A percentile compares a stretch with the other conserved stretches of the same genome.
Conservation (phyloP, 2,329 filamentous ascomycete genomes). For the Fusarium lyarnte region DNA sequence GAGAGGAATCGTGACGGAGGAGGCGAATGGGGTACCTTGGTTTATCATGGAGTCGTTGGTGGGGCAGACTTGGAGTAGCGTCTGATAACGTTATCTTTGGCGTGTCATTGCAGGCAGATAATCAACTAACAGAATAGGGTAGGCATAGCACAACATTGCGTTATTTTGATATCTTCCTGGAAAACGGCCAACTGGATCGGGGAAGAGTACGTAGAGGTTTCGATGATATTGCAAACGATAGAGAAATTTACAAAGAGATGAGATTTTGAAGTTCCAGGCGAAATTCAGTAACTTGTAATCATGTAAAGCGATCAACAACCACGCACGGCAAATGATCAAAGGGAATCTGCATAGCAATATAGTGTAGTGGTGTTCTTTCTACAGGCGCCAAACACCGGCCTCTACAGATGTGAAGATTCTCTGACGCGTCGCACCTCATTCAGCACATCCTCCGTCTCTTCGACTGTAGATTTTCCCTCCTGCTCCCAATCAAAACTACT, state of each 20-base stretch:
- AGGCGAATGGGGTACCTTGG: not conserved
- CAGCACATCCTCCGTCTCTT: not conserved
- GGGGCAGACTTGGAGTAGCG: constrained; percentile 9
- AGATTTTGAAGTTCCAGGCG: rapidly evolving
- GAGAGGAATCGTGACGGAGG: not conserved
- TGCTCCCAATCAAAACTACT: constrained; percentile 53
- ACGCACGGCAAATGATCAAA: no score
- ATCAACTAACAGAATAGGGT: not conserved
- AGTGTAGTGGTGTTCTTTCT: rapidly evolving
- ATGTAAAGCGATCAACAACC: not conserved
- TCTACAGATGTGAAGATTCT: not conserved
- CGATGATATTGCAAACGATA: no score
- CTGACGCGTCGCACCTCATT: not conserved
- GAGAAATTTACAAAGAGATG: no score
- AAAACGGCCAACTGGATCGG: no score
- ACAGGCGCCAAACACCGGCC: rapidly evolving
- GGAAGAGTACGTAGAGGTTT: not conserved
- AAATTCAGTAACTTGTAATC: not conserved
- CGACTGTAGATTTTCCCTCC: not conserved
- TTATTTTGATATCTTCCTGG: not conserved
- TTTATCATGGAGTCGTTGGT: constrained; percentile 16
- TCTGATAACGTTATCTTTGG: not conserved
- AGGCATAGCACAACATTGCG: rapidly evolving
- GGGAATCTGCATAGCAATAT: not conserved
- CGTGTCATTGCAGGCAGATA: not conserved